Evolutionary conservation across 108 stramenopile species (phyloP), one percentile per base, ranked within the genome.

Genomic region (Nitzschia palea): DNA sequence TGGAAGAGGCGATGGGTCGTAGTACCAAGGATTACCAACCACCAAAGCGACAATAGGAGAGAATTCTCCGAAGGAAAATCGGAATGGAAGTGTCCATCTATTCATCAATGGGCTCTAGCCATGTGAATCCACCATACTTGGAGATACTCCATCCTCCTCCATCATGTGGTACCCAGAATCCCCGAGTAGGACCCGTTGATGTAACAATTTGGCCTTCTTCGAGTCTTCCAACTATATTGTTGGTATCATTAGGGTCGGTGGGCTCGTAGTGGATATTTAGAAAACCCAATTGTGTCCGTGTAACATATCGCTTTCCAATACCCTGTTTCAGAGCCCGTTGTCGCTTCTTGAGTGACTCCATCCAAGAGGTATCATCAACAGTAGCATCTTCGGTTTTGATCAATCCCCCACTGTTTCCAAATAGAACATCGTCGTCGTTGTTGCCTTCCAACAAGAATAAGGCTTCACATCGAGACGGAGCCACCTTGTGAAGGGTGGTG

Each of bases 111-210:
- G 67, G 72, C 42, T 79, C 72, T 3, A 79, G 56, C 78, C 78
- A 79, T 17, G 58, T 65, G 61, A 79, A 79, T 60, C 79, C 79
- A 22, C 32, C 55, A 31, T 47, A 71, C 14, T 75, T 62, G 35
- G 69, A 63, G 43, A 80, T 63, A 32, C 73, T 75, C 79, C 79
- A 80, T 14, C 79, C 79, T 34, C 78, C 78, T 23, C 40, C 58
- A 55, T 80, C 79, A 42, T 80, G 79, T 26, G 32, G 65, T 22
- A 80, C 51, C 79, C 79, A 80, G 40, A 40, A 44, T 14, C 68
- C 79, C 30, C 47, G 28, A 25, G 32, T 28, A 2, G 68, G 65
- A 15, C 64, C 74, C 8, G 36, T 71, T 3, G 70, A 59, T 32
- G 56, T 71, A 4, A 80, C 70, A 52, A 80, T 67, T 25, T 80